phyloP scores from a whole-genome alignment of 169 alveolate species.

The Perkinsus olseni region DNA sequence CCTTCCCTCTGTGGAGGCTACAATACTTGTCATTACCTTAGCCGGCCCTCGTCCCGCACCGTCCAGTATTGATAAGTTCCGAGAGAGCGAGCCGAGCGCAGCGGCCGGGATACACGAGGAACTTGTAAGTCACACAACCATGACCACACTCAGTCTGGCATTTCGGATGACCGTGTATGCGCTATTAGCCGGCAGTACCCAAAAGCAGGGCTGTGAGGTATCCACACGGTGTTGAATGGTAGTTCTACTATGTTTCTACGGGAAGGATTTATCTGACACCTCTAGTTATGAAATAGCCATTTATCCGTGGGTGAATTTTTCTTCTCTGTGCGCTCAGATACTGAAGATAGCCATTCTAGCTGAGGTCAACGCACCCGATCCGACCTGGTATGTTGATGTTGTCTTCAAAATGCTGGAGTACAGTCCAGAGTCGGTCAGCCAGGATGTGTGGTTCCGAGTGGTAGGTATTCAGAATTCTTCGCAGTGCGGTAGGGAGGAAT shows the following conservation, averaged over 20 bases:
- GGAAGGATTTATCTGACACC: too few relatives aligned
- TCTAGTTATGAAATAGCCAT: too few relatives aligned
- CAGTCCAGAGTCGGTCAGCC: conserved; percentile 36
- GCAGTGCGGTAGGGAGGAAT: background rate
- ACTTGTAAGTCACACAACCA: background rate
- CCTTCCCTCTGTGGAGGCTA: too few relatives aligned
- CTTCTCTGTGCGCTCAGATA: background rate
- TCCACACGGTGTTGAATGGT: too few relatives aligned
- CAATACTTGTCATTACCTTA: background rate
- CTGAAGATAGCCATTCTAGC: conserved; percentile 36
- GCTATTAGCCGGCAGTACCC: too few relatives aligned
- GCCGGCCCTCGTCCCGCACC: background rate
- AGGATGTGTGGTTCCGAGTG: conserved; percentile 34
- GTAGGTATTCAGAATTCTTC: conserved; percentile 1
- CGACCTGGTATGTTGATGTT: conserved; percentile 39
- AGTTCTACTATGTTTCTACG: too few relatives aligned
- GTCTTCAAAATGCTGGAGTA: conserved; percentile 42
- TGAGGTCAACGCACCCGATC: conserved; percentile 38
- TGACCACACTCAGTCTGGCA: too few relatives aligned
- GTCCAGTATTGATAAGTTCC: background rate
- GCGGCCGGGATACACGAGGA: background rate
- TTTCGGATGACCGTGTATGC: too few relatives aligned
- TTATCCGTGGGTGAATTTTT: too few relatives aligned
- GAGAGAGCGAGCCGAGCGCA: background rate
- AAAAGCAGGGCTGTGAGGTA: too few relatives aligned